Conservation (phyloP, 2,329 filamentous ascomycete species). For the Graphilbum ipis-grandicollis region DNA sequence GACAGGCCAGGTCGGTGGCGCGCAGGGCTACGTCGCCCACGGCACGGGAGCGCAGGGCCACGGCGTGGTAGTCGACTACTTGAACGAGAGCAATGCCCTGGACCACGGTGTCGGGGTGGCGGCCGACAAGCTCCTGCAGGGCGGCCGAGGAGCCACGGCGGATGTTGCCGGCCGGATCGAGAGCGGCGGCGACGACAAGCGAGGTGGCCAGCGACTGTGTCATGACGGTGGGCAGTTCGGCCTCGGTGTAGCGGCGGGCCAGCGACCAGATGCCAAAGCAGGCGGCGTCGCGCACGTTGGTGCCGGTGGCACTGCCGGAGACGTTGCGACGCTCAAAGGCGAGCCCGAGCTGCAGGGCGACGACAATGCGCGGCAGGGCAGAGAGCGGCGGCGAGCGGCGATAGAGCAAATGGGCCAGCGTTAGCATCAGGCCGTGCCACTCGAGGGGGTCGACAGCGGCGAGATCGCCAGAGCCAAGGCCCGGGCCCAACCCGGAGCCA, state of each 20-base stretch:
- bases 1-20: constrained; percentile 43
- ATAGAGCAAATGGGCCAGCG: constrained; percentile 73
- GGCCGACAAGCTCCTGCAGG: constrained; percentile 80
- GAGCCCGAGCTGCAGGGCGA: constrained; percentile 61
- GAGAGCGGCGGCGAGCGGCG: constrained; percentile 58
- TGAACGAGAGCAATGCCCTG: constrained; percentile 79
- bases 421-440: constrained; percentile 88
- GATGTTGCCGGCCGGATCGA: constrained; percentile 88
- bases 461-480: constrained; percentile 33
- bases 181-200: constrained; percentile 61
- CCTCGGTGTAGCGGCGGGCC: constrained; percentile 68
- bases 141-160: constrained; percentile 83
- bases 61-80: constrained; percentile 79
- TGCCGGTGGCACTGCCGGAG: constrained; percentile 70
- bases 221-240: constrained; percentile 49
- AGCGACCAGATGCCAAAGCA: constrained; percentile 94
- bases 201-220: constrained; percentile 47
- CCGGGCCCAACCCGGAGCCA: constrained; percentile 8
- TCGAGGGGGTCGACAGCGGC: constrained; percentile 62
- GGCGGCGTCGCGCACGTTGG: constrained; percentile 84
- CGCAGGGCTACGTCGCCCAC: constrained; percentile 58
- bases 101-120: constrained; percentile 71
- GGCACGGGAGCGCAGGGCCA: constrained; percentile 72
- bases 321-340: constrained; percentile 78
- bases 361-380: constrained; percentile 56